These are phyloP conservation scores for Yamadazyma laniorum DNA, from an alignment of 805 yeast genomes.

Conservation along the genomic window DNA sequence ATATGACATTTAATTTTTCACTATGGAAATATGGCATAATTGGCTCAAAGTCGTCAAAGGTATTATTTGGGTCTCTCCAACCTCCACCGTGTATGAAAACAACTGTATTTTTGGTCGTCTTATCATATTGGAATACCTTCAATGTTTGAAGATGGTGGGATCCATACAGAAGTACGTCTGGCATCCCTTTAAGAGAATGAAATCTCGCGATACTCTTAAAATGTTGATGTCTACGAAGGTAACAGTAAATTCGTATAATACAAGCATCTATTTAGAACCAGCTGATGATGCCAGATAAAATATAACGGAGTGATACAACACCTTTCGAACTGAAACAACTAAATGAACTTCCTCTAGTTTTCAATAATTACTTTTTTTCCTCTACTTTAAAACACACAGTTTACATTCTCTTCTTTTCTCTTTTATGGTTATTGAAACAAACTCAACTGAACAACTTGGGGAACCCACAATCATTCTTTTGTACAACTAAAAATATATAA, in stretches of 20 bases:
- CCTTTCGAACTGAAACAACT: conserved; percentile 3
- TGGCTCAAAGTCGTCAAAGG: conserved; percentile 51
- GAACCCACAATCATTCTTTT: conserved; percentile 7
- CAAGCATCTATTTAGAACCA: neutral
- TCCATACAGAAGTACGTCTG: conserved; percentile 24
- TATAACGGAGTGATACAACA: neutral
- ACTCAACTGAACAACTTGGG: conserved; percentile 2
- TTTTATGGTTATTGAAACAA: conserved; percentile 1
- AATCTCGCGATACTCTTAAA: no score
- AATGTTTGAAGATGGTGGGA: conserved; percentile 30
- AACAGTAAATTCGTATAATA: neutral
- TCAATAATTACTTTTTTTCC: neutral
- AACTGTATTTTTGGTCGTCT: conserved; percentile 23
- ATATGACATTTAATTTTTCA: conserved; percentile 19
- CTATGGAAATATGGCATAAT: conserved; percentile 5
- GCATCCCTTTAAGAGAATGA: conserved; percentile 2
- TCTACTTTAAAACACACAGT: conserved; percentile 4
- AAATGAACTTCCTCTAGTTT: no score
- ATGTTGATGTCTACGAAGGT: no score
- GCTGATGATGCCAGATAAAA: neutral
- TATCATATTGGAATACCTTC: conserved; percentile 23
- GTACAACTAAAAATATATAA: conserved; percentile 8
- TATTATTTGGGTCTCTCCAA: conserved; percentile 72
- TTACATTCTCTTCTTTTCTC: conserved; percentile 7
- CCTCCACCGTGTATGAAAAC: conserved; percentile 86